Evolutionary conservation across 352 stramenopile species (phyloP), one percentile per base, ranked within the genome.

Genomic region (Phytophthora parvispora): DNA sequence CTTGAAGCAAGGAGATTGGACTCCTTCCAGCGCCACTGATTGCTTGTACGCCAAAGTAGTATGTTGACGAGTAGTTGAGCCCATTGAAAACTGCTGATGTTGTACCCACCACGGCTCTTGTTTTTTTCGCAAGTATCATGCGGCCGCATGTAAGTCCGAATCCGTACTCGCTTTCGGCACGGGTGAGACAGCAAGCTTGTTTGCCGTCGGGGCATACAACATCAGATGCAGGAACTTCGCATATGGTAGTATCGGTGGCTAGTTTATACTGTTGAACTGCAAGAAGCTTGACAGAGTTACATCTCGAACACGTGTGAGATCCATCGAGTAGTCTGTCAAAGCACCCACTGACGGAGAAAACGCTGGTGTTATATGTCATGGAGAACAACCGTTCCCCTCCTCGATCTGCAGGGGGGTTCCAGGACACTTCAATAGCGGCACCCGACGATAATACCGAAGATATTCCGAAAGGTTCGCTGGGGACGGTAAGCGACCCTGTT

Each of bases 11-110:
- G 9, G 81, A 87, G 7, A 67, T 60, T 1, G 6, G 22, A 29
- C 85, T 86, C 9, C 29, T 59, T 25, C 83, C 85, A 10, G 79
- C 65, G 10, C 48, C 27, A 52, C 84, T 91, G 29, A 73, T 80
- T 1, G 74, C 81, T 77, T 80, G 74, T 1, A 91, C 77, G 22
- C 78, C 80, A 47, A 89, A 74, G 51, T 78, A 87, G 40, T 91
- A 93, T 2, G 50, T 70, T 12, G 83, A 79, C 7, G 83, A 88
- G 36, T 81, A 75, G 25, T 76, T 81, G 0, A 93, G 66, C 4
- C 59, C 61, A 20, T 72, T 66, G 42, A 90, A 86, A 24, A 71
- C n/a, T 1, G 72, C 69, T 13, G 75, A 68, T 16, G 81, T 91
- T 16, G 77, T 69, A 1, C 78, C 72, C 0, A 76, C 60, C 8